Evolutionary conservation across 2,329 filamentous ascomycete genomes (phyloP), one percentile per base, ranked within the genome.

Genomic region (Arachnopeziza araneosa): DNA sequence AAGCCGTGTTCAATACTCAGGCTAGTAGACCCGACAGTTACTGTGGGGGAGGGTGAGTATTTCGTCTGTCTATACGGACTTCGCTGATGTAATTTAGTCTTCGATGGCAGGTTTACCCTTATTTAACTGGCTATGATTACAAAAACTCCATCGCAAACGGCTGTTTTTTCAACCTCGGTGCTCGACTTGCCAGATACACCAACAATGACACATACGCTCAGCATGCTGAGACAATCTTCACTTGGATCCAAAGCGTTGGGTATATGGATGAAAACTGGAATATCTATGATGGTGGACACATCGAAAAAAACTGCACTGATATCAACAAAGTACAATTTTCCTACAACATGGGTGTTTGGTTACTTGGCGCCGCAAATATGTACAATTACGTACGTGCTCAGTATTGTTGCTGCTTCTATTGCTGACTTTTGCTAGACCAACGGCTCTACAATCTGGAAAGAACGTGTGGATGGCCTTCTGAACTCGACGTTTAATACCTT

Each of bases 81-180:
- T 30, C 54, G 30, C 60, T 68, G 50, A 70, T 54, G n/a, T 53
- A 24, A 21, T 51, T 12, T 56, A 72, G 70, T 24, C 75, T 96
- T 65, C 84, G 88, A 64, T 96, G 92, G 92, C 91, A 96, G 76
- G 89, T 96, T 63, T 93, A 88, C 76, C 80, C 83, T 88, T 77
- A 96, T 50, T 63, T 69, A 75, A 83, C 65, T 12, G 69, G 69
- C 55, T 87, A 78, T 75, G 78, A 83, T 73, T 87, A 87, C 76
- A 87, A 88, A 70, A 88, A 88, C 74, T 80, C 82, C 23, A 86
- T 88, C 65, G 83, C 84, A 53, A 88, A 88, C 75, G 85, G 85
- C 7, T 86, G 84, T 73, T 87, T 88, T 74, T 88, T 88, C 76
- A 87, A 88, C 71, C 71, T 88, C 24, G 85, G 83, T 23, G 80